Evolutionary conservation across 192 early-diverging fungal genomes (phyloP), one percentile per base, ranked within the genome.

Genomic region (Coemansia sp.): DNA sequence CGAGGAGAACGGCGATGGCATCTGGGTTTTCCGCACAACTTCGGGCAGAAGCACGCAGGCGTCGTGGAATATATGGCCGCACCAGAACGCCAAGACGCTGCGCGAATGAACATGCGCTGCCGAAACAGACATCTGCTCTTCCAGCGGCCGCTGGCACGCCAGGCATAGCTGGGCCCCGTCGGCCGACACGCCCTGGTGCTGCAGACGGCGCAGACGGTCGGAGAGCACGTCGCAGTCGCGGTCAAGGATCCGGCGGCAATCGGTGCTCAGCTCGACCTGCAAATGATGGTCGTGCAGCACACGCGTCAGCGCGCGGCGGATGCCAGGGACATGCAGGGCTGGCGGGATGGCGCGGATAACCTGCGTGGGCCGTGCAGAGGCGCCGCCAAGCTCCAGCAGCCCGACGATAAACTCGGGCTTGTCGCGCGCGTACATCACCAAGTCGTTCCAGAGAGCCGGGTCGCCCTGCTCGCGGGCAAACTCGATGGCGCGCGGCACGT

Each of bases 401-500:
- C 89, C 95, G 14, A 90, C 83, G 71, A 99, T 97, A 68, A 99
- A 99, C 49, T 85, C 92, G 86, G 97, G 97, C 67, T 99, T 98
- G 69, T 98, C 94, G 84, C 90, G 89, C 1, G 94, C 90, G 75
- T 95, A 99, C 57, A 75, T 90, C 10, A 98, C 78, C 29, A 99
- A 69, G 72, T 99, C 97, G 74, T 93, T 89, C 97, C 97, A 99
- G 51, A 99, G 79, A 20, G 88, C 90, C 20, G 90, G 88, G 77
- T 99, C 95, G 62, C 93, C 94, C 75, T 98, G 95, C 55, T 99
- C 95, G 75, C 94, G 93, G 4, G 94, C 93, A 85, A 99, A 99
- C 61, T 96, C 94, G 65, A 99, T 99, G 0, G 97, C 97, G 81
- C 90, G 67, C 49, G 92, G 88, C 22, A 99, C 95, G 78, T 99